phyloP scores from a whole-genome alignment of 2,329 filamentous ascomycete species.

The Penicillium sp. region DNA sequence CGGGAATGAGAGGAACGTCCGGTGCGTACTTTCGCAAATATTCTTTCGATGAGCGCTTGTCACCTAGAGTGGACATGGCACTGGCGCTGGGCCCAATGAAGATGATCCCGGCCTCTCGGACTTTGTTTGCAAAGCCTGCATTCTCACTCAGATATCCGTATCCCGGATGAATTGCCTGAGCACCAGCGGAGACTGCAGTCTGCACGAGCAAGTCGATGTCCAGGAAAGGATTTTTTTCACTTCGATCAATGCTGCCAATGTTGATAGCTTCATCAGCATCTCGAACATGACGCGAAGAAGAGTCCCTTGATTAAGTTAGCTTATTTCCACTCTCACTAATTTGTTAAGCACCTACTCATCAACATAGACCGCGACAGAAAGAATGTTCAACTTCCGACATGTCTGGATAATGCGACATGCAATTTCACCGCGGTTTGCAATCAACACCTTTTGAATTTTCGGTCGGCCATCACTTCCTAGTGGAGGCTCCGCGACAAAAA shows the following conservation, averaged over 20 bases:
- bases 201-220: constrained; percentile 30
- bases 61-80: constrained; percentile 33
- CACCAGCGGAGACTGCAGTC: constrained; percentile 21
- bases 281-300: constrained; percentile 27
- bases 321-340: neutral
- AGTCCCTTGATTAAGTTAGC: constrained; percentile 22
- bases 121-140: constrained; percentile 29
- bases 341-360: constrained; percentile 4
- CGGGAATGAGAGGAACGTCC: constrained; percentile 30
- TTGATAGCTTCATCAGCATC: constrained; percentile 35
- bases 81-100: constrained; percentile 34
- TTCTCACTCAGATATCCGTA: constrained; percentile 41
- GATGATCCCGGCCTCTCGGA: constrained; percentile 30
- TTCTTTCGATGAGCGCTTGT: constrained; percentile 10
- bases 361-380: constrained; percentile 18
- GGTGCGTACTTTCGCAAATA: constrained; percentile 25
- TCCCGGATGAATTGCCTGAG: constrained; percentile 35
- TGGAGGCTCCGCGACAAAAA: constrained; percentile 21
- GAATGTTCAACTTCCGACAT: constrained; percentile 25
- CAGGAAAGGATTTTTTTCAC: constrained; percentile 24
- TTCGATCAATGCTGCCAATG: constrained; percentile 22
- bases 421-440: constrained; percentile 34
- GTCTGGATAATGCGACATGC: constrained; percentile 31
- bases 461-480: constrained; percentile 14
- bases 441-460: constrained; percentile 24